Base-by-base conservation (phyloP, 805 yeast species). In the Pichia californica region DNA sequence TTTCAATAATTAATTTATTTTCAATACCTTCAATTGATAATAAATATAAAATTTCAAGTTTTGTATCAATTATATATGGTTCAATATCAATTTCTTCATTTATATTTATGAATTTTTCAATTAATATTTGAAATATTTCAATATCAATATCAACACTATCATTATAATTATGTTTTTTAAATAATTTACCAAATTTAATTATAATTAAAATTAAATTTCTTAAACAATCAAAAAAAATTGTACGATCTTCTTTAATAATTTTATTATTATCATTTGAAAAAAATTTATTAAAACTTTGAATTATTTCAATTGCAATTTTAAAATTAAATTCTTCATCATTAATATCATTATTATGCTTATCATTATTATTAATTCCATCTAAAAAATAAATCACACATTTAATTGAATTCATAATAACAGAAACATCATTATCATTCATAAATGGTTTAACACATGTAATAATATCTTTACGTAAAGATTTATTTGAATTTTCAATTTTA, bases 11-110 rank as follows among this genome's bases (percentile, higher is more conserved):
- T 10, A 26, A 15, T n/a, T 35, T n/a, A 7, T 31, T 20, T 20
- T 44, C 34, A 18, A 30, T 36, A 3, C 32, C 41, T n/a, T 40
- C 35, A n/a, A 34, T 19, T 1, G 97, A 94, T 37, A 91, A 66
- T 30, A 87, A 67, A 53, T 84, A 86, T 19, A 91, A 79, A 46
- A 93, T 83, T 58, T 91, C 97, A 36, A 91, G 67, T 56, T 91
- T 91, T 5, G 96, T 85, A 54, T 88, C 91, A 59, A 88, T 87
- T 57, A 91, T 79, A 59, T 86, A 91, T 19, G 85, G 77, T 1
- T 95, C 93, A 59, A 89, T 96, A 58, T 84, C 83, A 8, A 23
- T 23, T 7, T 16, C 23, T 15, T 31, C 37, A 15, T 39, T 13
- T 7, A 44, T 30, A 7, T 11, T 3, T 10, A 44, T n/a, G 15